Percentiles rank a stretch among this genome's conserved stretches.
phyloP scores from a whole-genome alignment of 495 filamentous ascomycete species.

The Aspergillus bertholletiae region DNA sequence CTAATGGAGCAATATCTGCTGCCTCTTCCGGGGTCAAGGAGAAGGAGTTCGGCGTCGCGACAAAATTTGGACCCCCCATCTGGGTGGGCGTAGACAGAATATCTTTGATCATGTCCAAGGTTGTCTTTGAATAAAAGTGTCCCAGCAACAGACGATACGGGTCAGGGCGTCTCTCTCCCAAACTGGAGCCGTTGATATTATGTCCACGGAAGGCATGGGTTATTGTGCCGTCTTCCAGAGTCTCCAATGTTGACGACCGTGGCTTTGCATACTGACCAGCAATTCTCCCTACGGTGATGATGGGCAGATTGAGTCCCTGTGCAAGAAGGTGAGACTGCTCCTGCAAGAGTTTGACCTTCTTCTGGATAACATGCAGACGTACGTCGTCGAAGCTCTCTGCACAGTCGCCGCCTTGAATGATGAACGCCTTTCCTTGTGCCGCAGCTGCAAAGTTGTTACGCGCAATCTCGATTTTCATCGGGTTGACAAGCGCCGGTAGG shows the following conservation, averaged over 20 bases:
- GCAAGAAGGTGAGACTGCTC: neutral
- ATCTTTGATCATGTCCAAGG: neutral
- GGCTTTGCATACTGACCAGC: constrained; percentile 10
- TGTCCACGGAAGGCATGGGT: constrained; percentile 4
- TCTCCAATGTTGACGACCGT: constrained; percentile 7
- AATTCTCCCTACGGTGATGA: constrained; percentile 2
- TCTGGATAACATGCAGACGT: neutral
- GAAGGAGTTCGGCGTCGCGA: neutral
- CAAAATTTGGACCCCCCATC: neutral
- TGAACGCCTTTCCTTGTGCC: constrained; percentile 2
- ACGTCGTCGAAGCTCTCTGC: constrained; percentile 10
- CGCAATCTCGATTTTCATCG: constrained; percentile 4
- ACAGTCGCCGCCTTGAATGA: constrained; percentile 7
- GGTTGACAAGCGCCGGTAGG: constrained; percentile 2
- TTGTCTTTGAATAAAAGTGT: constrained; percentile 2
- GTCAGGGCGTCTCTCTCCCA: neutral
- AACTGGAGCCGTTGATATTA: constrained; percentile 5
- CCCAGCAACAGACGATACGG: constrained; percentile 1
- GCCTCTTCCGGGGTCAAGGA: neutral
- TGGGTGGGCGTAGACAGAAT: neutral
- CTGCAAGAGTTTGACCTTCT: constrained; percentile 8
- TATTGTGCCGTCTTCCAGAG: neutral
- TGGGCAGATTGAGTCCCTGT: neutral
- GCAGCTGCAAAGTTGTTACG: constrained; percentile 1
- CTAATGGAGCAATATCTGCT: neutral